phyloP scores from a whole-genome alignment of 495 filamentous ascomycete genomes.

The Lasiosphaeria ovina region DNA sequence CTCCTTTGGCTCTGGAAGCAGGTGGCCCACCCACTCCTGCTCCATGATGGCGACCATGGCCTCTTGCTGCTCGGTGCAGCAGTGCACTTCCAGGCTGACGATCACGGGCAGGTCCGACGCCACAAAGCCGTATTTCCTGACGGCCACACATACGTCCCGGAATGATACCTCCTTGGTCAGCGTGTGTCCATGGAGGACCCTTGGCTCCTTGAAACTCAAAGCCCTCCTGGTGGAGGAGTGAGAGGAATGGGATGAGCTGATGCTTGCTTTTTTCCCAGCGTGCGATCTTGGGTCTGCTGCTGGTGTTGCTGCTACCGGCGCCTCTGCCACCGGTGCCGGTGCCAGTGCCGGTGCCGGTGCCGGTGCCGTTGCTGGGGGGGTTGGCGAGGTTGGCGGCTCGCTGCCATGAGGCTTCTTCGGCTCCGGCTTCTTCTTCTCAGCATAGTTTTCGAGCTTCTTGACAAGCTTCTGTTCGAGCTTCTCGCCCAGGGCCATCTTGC shows the following conservation, averaged over 20 bases:
- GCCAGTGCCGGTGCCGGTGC: background rate
- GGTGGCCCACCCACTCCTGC: slow-evolving; percentile 66
- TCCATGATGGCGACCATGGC: slow-evolving; percentile 88
- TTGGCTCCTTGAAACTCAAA: slow-evolving; percentile 55
- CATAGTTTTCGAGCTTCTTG: slow-evolving; percentile 37
- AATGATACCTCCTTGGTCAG: slow-evolving; percentile 85
- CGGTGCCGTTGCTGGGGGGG: background rate
- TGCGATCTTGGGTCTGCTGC: slow-evolving; percentile 21
- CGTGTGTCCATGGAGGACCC: slow-evolving; percentile 86
- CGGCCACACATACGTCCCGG: slow-evolving; percentile 75
- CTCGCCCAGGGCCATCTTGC: slow-evolving; percentile 40
- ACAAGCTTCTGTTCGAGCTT: slow-evolving; percentile 38
- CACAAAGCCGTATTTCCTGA: slow-evolving; percentile 75
- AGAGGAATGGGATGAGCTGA: background rate
- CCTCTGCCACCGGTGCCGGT: background rate
- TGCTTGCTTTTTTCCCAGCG: slow-evolving; percentile 27
- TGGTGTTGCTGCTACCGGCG: slow-evolving; percentile 30
- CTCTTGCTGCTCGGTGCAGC: slow-evolving; percentile 71
- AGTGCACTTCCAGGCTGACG: slow-evolving; percentile 87
- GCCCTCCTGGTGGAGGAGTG: slow-evolving; percentile 13
- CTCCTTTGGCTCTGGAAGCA: slow-evolving; percentile 59
- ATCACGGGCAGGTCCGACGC: slow-evolving; percentile 74
- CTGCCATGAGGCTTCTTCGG: background rate
- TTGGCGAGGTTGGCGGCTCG: background rate
- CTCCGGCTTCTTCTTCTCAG: slow-evolving; percentile 20